A percentile compares a stretch with the other conserved stretches of the same genome.
Evolutionary conservation across 2,329 filamentous ascomycete species (phyloP).

Genomic region (Alternaria burnsii): DNA sequence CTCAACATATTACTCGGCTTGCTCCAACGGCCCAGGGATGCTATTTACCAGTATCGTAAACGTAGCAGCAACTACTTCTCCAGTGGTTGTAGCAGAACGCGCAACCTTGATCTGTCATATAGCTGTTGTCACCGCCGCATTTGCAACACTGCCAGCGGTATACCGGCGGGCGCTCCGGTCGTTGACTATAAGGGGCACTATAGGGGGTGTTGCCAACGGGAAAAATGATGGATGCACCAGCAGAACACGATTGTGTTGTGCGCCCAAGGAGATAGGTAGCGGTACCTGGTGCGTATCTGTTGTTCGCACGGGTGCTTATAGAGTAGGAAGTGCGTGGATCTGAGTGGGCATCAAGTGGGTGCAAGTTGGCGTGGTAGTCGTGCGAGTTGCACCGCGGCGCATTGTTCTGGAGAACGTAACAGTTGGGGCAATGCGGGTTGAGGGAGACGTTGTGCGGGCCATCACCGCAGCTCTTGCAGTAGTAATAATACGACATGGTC

Average conservation of each 20-base stretch:
- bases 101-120: background rate
- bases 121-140: conserved; percentile 4
- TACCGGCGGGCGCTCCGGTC: background rate
- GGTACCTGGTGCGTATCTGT: background rate
- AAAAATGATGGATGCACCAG: background rate
- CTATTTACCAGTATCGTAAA: background rate
- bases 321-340: background rate
- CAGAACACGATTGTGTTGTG: background rate
- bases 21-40: background rate
- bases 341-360: background rate
- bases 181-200: background rate
- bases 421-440: background rate
- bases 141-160: conserved; percentile 10
- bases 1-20: background rate
- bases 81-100: conserved; percentile 1
- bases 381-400: background rate
- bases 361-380: background rate
- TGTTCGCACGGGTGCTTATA: background rate
- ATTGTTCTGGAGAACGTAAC: background rate
- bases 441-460: conserved; percentile 4
- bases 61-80: background rate
- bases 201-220: background rate
- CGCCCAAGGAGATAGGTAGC: background rate
- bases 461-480: conserved; percentile 7
- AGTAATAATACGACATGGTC: background rate